These are phyloP conservation scores for Coemansia sp. DNA, from an alignment of 192 early-diverging fungal genomes.

Conservation along the genomic window DNA sequence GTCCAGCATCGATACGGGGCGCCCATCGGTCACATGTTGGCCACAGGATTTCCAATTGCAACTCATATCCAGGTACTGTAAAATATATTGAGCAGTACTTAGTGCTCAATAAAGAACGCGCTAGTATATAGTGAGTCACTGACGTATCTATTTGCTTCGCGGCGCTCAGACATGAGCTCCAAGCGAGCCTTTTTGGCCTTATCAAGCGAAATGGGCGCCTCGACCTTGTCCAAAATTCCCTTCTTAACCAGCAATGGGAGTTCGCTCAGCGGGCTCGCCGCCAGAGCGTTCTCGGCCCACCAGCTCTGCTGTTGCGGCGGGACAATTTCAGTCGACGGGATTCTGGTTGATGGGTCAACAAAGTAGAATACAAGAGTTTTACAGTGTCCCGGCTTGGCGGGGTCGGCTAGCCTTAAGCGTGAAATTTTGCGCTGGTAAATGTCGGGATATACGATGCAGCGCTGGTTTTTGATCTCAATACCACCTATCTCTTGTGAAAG, in stretches of 20 bases:
- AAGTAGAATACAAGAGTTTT: slow-evolving; percentile 29
- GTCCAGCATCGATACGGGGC: no score
- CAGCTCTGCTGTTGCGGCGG: slow-evolving; percentile 24
- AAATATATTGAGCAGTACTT: not conserved
- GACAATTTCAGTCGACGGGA: slow-evolving; percentile 18
- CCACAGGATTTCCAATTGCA: no score
- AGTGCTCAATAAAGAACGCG: not conserved
- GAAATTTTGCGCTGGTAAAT: slow-evolving; percentile 18
- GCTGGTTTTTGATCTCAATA: slow-evolving; percentile 28
- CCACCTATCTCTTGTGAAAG: slow-evolving; percentile 24
- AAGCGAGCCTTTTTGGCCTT: slow-evolving; percentile 43
- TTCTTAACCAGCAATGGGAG: slow-evolving; percentile 23
- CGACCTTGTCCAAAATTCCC: slow-evolving; percentile 9
- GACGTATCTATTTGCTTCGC: not conserved
- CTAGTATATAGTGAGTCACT: not conserved
- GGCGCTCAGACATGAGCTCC: slow-evolving; percentile 52
- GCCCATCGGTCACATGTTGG: no score
- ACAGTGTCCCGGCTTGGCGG: slow-evolving; percentile 16
- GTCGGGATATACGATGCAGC: slow-evolving; percentile 40
- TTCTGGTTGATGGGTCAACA: slow-evolving; percentile 16
- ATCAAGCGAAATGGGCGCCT: slow-evolving; percentile 35
- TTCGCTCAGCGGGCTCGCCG: not conserved
- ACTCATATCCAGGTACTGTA: no score
- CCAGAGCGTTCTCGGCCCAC: not conserved
- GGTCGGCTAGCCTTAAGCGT: slow-evolving; percentile 11